A percentile compares a stretch with the other conserved stretches of the same genome.
Conservation (phyloP, 23 red algal genomes). For the Pyropia haitanensis region DNA sequence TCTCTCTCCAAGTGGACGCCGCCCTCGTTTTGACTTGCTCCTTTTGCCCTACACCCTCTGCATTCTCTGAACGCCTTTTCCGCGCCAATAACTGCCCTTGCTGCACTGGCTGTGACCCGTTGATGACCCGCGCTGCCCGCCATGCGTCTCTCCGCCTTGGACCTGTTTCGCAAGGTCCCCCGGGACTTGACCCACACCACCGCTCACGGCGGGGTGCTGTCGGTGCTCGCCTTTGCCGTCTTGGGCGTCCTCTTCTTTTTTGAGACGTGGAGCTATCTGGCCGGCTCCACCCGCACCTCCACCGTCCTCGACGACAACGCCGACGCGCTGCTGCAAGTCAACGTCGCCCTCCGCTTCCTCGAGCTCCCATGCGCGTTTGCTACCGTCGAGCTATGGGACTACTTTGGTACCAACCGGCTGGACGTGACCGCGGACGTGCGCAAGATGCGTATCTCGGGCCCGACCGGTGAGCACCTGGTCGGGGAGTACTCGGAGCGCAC, state of each 20-base stretch:
- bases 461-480: slow-evolving; percentile 18
- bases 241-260: slow-evolving; percentile 42
- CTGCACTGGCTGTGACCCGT: too few relatives aligned
- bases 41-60: too few relatives aligned
- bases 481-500: background rate
- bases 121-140: background rate
- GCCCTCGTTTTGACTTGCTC: too few relatives aligned
- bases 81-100: too few relatives aligned
- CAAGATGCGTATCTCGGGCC: slow-evolving; percentile 19
- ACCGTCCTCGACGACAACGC: slow-evolving; percentile 48
- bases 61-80: too few relatives aligned
- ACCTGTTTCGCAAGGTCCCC: slow-evolving; percentile 71
- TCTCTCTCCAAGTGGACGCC: too few relatives aligned
- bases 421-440: slow-evolving; percentile 26
- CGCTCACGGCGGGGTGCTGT: slow-evolving; percentile 35
- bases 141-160: slow-evolving; percentile 35
- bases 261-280: slow-evolving; percentile 51
- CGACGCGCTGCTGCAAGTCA: slow-evolving; percentile 34
- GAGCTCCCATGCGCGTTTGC: slow-evolving; percentile 64
- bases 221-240: slow-evolving; percentile 25
- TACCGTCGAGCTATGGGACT: slow-evolving; percentile 58
- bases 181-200: slow-evolving; percentile 59
- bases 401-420: slow-evolving; percentile 42
- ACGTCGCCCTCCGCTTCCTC: slow-evolving; percentile 43
- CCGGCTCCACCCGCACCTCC: slow-evolving; percentile 34